These are phyloP conservation scores for Lecanicillium sp. DNA, from an alignment of 2,329 filamentous ascomycete species.

Conservation along the genomic window DNA sequence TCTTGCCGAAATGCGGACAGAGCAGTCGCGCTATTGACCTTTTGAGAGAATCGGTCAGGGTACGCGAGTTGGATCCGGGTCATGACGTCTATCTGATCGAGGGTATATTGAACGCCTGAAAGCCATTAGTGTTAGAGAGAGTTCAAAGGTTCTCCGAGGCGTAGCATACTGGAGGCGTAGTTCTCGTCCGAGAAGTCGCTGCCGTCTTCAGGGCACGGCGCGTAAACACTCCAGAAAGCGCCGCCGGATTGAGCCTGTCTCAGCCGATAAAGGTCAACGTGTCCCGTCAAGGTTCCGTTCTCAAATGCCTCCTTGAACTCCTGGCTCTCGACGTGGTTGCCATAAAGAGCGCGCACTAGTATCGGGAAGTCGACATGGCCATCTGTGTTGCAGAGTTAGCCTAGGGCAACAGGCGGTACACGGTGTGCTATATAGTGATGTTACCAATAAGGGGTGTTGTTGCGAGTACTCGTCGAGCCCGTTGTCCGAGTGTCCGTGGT, in stretches of 20 bases:
- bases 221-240: conserved; percentile 88
- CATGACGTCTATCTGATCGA: conserved; percentile 70
- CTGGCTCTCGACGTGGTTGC: conserved; percentile 69
- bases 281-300: conserved; percentile 56
- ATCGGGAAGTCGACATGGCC: conserved; percentile 87
- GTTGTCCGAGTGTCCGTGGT: neutral
- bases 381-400: conserved; percentile 42
- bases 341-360: conserved; percentile 54
- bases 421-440: too few relatives aligned
- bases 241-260: conserved; percentile 66
- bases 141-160: neutral
- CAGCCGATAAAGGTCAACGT: conserved; percentile 76
- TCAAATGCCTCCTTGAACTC: conserved; percentile 71
- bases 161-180: conserved; percentile 54
- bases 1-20: conserved; percentile 50
- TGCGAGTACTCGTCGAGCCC: conserved; percentile 2
- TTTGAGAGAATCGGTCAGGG: conserved; percentile 61
- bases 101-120: conserved; percentile 56
- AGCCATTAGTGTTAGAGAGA: neutral
- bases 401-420: neutral
- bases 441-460: conserved; percentile 6
- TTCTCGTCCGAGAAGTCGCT: conserved; percentile 66
- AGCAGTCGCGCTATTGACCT: conserved; percentile 53
- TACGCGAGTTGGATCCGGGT: conserved; percentile 55
- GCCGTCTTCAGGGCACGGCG: conserved; percentile 65